These are phyloP conservation scores for Pseudogymnoascus verrucosus DNA, from an alignment of 2,329 filamentous ascomycete species.

Conservation along the genomic window DNA sequence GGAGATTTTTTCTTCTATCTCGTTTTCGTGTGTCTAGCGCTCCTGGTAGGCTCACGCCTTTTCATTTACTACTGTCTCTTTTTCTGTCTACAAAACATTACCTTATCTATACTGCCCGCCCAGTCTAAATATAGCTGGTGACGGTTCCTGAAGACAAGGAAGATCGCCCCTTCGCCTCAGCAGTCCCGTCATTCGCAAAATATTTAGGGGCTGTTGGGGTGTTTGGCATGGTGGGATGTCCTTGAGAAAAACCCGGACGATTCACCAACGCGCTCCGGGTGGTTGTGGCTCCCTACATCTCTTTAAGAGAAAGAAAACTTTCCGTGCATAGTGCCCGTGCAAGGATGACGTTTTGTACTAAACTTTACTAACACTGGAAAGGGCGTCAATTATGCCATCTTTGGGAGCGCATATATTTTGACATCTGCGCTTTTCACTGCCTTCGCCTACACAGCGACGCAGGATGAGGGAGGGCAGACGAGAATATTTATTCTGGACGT, in stretches of 20 bases:
- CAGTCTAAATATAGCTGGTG: constrained; percentile 43
- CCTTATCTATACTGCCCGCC: constrained; percentile 48
- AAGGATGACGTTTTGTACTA: background rate
- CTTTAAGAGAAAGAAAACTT: constrained; percentile 9
- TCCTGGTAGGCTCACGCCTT: constrained; percentile 48
- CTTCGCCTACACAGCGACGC: constrained; percentile 73
- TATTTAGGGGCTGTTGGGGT: constrained; percentile 41
- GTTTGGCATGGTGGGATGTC: constrained; percentile 48
- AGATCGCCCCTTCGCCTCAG: constrained; percentile 49
- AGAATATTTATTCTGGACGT: constrained; percentile 79
- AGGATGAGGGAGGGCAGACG: constrained; percentile 72
- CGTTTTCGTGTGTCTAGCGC: constrained; percentile 51
- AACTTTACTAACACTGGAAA: constrained; percentile 31
- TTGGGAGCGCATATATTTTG: constrained; percentile 43
- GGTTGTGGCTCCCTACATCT: constrained; percentile 32
- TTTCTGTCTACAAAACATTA: constrained; percentile 40
- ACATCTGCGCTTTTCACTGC: constrained; percentile 65
- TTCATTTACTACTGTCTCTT: constrained; percentile 15
- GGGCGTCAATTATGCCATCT: constrained; percentile 44
- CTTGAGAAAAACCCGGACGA: constrained; percentile 42
- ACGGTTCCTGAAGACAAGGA: constrained; percentile 53
- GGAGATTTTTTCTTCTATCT: constrained; percentile 62
- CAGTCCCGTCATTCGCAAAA: constrained; percentile 46
- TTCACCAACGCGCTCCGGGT: constrained; percentile 28
- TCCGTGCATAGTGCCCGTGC: background rate